Evolutionary conservation across 768 basidiomycete species (phyloP).

Genomic region (Tulasnella calospora): DNA sequence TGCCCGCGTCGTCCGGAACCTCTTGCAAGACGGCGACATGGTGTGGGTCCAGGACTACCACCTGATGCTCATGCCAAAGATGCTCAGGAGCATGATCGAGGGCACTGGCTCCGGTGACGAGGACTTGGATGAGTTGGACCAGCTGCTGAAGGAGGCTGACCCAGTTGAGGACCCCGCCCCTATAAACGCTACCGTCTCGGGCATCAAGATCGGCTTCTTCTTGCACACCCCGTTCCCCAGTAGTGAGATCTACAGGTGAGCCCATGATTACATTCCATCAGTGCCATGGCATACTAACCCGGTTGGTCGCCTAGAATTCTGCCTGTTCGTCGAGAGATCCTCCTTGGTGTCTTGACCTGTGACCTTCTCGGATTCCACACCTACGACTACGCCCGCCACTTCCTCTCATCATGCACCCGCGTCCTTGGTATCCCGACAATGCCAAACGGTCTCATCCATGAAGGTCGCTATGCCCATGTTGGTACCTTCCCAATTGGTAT

Average conservation of each 20-base stretch:
- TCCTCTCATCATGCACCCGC: constrained; percentile 95
- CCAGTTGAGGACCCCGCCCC: constrained; percentile 49
- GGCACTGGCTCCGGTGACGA: constrained; percentile 57
- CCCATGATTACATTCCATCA: constrained; percentile 21
- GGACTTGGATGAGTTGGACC: constrained; percentile 42
- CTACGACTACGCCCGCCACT: constrained; percentile 98
- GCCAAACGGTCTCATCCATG: constrained; percentile 97
- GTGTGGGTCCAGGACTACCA: constrained; percentile 99
- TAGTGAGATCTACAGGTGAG: constrained; percentile 92
- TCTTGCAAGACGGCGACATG: constrained; percentile 81
- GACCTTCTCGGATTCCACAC: constrained; percentile 99
- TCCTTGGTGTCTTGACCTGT: constrained; percentile 92
- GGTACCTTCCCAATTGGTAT: constrained; percentile 99
- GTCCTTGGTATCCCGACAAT: constrained; percentile 92
- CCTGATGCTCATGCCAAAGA: constrained; percentile 95
- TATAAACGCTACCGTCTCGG: constrained; percentile 39
- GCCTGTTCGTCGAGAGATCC: constrained; percentile 93
- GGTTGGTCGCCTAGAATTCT: constrained; percentile 59
- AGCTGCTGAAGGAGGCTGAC: constrained; percentile 66
- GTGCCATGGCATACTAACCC: background rate
- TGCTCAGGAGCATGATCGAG: constrained; percentile 83
- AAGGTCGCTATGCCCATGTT: constrained; percentile 90
- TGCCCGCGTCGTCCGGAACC: constrained; percentile 77
- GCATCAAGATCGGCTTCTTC: constrained; percentile 95
- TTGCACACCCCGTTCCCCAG: constrained; percentile 97